Conservation (phyloP, 176 grass and related monocot genomes). For the Hordeum marinum region DNA sequence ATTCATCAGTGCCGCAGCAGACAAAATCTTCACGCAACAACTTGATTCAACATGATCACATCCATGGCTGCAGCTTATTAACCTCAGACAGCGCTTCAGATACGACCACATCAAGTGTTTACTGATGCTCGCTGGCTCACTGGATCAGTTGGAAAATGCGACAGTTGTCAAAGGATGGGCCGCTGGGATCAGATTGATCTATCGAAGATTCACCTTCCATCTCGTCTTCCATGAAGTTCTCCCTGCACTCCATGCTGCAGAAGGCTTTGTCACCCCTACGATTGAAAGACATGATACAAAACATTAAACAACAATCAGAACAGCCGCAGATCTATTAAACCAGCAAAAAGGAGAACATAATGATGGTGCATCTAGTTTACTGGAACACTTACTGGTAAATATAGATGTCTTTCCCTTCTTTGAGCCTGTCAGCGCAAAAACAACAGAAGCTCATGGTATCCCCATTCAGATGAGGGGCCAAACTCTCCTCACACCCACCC, state of each 20-base stretch:
- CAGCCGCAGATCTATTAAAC: neutral
- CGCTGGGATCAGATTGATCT: slow-evolving; percentile 5
- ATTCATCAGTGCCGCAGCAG: slow-evolving; percentile 28
- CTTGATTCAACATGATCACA: slow-evolving; percentile 44
- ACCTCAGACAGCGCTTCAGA: slow-evolving; percentile 78
- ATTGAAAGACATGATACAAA: slow-evolving; percentile 18
- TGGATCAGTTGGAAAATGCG: slow-evolving; percentile 49
- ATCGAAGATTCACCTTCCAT: slow-evolving; percentile 37
- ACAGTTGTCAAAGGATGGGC: slow-evolving; percentile 5
- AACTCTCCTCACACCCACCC: slow-evolving; percentile 25
- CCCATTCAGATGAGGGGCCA: slow-evolving; percentile 29
- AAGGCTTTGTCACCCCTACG: slow-evolving; percentile 72
- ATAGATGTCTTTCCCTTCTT: slow-evolving; percentile 59
- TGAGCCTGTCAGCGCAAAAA: slow-evolving; percentile 51
- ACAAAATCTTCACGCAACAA: slow-evolving; percentile 56
- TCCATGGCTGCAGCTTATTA: slow-evolving; percentile 81
- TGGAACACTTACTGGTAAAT: slow-evolving; percentile 70
- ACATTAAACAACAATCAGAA: slow-evolving; percentile 21
- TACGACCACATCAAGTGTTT: slow-evolving; percentile 42
- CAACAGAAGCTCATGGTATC: slow-evolving; percentile 52
- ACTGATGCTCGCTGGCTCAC: slow-evolving; percentile 16
- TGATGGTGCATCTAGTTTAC: neutral
- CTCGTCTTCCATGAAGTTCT: slow-evolving; percentile 66
- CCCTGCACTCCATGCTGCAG: slow-evolving; percentile 66
- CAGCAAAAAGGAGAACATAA: neutral